Conservation (phyloP, 306 rosid genomes). For the Castanea mollissima region DNA sequence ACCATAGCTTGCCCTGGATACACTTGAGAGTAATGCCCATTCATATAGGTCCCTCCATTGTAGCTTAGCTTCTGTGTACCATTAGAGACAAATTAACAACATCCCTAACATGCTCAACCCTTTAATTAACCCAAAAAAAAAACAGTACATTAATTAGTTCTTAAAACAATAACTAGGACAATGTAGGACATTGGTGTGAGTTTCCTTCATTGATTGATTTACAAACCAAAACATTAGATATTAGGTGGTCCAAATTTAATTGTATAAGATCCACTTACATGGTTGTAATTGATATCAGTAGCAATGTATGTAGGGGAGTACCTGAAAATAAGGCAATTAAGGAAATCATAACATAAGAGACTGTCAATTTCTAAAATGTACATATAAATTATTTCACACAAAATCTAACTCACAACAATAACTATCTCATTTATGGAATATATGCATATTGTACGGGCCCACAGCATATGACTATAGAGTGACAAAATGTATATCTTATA, state of each 20-base stretch:
- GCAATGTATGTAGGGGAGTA: slow-evolving; percentile 63
- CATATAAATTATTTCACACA: neutral
- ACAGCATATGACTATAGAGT: too few species aligned
- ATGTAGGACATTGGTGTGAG: too few species aligned
- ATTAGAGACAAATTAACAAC: neutral
- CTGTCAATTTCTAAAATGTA: neutral
- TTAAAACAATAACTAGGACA: too few species aligned
- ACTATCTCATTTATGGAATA: too few species aligned
- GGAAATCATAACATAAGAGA: neutral
- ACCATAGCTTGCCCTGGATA: slow-evolving; percentile 59
- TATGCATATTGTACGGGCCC: too few species aligned
- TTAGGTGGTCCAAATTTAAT: neutral
- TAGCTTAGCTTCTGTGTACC: slow-evolving; percentile 54
- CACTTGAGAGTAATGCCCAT: slow-evolving; percentile 54
- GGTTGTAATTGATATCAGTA: slow-evolving; percentile 60
- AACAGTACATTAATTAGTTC: too few species aligned
- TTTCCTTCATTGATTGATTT: too few species aligned
- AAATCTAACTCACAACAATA: neutral
- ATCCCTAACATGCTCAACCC: neutral
- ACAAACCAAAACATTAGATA: too few species aligned
- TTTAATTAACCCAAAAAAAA: too few species aligned
- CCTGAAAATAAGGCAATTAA: slow-evolving; percentile 26
- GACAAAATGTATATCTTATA: too few species aligned
- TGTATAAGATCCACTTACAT: slow-evolving; percentile 30
- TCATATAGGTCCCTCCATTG: slow-evolving; percentile 52